Conservation (phyloP, 164 flowering plant species). For the Houttuynia cordata region DNA sequence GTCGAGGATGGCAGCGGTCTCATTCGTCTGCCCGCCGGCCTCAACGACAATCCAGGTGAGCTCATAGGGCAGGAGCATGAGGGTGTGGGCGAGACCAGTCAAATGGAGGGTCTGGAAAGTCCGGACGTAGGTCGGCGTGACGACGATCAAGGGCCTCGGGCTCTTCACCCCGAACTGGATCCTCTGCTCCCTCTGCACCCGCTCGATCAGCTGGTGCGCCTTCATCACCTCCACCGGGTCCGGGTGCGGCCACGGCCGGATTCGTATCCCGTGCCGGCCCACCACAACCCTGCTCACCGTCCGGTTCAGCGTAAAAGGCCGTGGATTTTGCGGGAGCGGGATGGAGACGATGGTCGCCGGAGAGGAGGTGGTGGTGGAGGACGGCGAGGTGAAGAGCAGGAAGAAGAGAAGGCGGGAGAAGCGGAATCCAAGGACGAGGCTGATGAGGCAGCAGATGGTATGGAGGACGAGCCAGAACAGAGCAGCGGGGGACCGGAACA, state of each 20-base stretch:
- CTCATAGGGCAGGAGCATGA: conserved; percentile 77
- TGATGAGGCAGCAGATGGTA: conserved; percentile 66
- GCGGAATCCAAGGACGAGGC: conserved; percentile 72
- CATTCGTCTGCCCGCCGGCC: conserved; percentile 76
- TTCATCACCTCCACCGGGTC: conserved; percentile 72
- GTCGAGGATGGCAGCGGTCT: conserved; percentile 50
- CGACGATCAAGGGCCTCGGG: conserved; percentile 51
- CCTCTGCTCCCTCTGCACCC: conserved; percentile 85
- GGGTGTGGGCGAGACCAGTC: conserved; percentile 84
- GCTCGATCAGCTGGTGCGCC: conserved; percentile 75
- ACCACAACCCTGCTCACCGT: conserved; percentile 61
- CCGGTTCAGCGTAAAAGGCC: conserved; percentile 10
- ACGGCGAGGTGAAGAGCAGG: conserved; percentile 51
- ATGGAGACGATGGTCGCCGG: conserved; percentile 10
- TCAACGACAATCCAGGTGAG: conserved; percentile 86
- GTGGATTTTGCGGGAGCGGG: conserved; percentile 6
- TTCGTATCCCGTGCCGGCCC: conserved; percentile 86
- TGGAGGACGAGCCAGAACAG: conserved; percentile 67
- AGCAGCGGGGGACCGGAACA: conserved; percentile 47
- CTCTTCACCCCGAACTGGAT: conserved; percentile 60
- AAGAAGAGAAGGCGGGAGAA: conserved; percentile 72
- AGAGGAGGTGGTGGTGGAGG: conserved; percentile 21
- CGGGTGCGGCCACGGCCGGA: conserved; percentile 95
- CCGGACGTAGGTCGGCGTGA: conserved; percentile 87
- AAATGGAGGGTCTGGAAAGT: conserved; percentile 88